Conservation (phyloP, 768 basidiomycete species). For the Naematelia encephala region DNA sequence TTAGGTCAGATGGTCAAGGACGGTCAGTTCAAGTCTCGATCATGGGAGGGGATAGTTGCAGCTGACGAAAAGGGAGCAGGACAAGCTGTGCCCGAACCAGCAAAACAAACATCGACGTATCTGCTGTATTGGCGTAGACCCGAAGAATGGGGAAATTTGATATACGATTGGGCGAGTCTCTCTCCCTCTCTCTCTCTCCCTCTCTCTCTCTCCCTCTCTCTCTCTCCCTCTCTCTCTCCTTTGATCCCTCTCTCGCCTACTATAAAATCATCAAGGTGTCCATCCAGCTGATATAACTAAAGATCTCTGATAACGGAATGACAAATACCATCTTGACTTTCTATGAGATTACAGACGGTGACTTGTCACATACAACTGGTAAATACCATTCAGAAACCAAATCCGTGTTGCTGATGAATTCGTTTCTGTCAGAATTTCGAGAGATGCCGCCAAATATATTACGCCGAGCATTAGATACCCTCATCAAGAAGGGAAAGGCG, state of each 20-base stretch:
- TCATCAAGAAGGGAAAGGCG: slow-evolving; percentile 53
- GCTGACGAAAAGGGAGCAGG: slow-evolving; percentile 16
- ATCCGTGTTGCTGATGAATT: background rate
- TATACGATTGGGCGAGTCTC: slow-evolving; percentile 53
- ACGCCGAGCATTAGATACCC: slow-evolving; percentile 49
- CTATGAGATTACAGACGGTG: slow-evolving; percentile 53
- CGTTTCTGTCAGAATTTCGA: slow-evolving; percentile 50
- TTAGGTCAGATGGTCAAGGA: slow-evolving; percentile 43
- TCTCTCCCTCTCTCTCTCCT: background rate
- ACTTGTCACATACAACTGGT: slow-evolving; percentile 48
- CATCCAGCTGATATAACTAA: background rate
- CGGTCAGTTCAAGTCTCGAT: slow-evolving; percentile 20
- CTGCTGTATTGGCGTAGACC: slow-evolving; percentile 53
- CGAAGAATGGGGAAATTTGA: slow-evolving; percentile 52
- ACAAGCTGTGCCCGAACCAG: slow-evolving; percentile 39
- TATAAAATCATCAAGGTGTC: no score
- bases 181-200: background rate
- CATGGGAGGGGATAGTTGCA: background rate
- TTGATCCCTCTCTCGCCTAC: background rate
- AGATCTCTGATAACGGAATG: slow-evolving; percentile 52
- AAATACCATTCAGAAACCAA: slow-evolving; percentile 5
- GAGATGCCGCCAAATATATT: slow-evolving; percentile 49
- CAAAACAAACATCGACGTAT: slow-evolving; percentile 43
- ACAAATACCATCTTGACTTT: slow-evolving; percentile 53
- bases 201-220: background rate